Base-by-base conservation (phyloP, 1,284 basidiomycete species). In the Apiotrichum sp. region DNA sequence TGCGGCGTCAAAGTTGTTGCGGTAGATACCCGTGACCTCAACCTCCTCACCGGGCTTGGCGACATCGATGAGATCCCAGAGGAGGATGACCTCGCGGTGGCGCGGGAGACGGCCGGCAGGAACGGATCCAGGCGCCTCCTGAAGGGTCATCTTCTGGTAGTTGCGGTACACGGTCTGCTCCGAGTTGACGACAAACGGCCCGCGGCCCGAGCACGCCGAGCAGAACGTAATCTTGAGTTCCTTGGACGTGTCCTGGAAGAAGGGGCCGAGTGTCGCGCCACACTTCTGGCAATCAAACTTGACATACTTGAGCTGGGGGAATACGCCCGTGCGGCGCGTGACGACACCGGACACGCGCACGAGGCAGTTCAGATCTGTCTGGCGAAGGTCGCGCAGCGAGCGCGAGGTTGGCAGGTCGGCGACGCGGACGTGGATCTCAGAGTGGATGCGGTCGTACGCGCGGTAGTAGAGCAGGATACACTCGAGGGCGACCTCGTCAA, bases 1-100 rank as follows among this genome's bases (percentile, higher is more conserved):
- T 1, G 93, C 89, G 4, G 93, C 93, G 71, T 98, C 95, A 67
- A 98, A 98, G 76, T 98, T 98, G 79, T 99, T 99, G 64, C 93
- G 85, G 76, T 99, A 99, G 65, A 98, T 86, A 57, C 95, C 95
- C 6, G 95, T 98, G 22, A 96, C 85, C 81, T 97, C 93, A 61
- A 98, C 85, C 81, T 98, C 96, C 74, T 99, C 96, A 60, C 95
- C 95, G 9, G 95, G 95, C 74, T 98, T 98, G 16, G 95, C 96
- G 50, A 86, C 86, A 74, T 99, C 95, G 66, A 99, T 98, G 52
- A 99, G 80, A 74, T 98, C 95, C 93, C 95, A 98, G 16, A 98
- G 82, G 2, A 98, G 81, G 59, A 99, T 86, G 35, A 99, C 93
- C 74, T 99, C 95, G 54, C 95, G 86, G 76, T 99, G 95, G 52